Evolutionary conservation across 208 protist genomes (phyloP).

Genomic region (Trypanosoma vivax): DNA sequence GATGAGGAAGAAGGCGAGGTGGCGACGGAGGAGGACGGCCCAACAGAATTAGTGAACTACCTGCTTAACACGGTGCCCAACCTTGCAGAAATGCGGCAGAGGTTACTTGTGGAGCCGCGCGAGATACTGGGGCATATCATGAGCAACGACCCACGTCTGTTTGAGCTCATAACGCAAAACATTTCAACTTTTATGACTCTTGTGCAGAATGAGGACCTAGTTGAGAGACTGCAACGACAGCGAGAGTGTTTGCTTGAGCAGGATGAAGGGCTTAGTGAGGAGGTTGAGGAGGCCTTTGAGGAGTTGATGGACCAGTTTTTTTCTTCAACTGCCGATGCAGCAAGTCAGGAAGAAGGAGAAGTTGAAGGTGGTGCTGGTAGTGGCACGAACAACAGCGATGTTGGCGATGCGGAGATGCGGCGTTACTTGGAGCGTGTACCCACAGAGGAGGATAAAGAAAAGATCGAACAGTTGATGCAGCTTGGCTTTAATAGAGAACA

Average conservation of each 20-base stretch:
- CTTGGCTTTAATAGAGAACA: conserved; percentile 80
- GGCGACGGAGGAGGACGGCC: conserved; percentile 10
- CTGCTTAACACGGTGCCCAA: conserved; percentile 57
- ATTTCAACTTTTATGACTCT: conserved; percentile 70
- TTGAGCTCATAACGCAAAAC: conserved; percentile 73
- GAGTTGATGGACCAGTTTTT: conserved; percentile 19
- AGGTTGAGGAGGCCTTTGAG: conserved; percentile 23
- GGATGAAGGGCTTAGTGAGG: conserved; percentile 31
- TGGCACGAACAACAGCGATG: not conserved
- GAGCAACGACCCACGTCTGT: conserved; percentile 57
- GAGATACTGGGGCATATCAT: conserved; percentile 68
- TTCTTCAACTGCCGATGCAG: not conserved
- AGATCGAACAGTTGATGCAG: conserved; percentile 77
- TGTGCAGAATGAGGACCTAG: conserved; percentile 67
- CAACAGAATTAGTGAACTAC: conserved; percentile 40
- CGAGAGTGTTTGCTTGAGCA: conserved; percentile 1
- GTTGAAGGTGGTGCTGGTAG: not conserved
- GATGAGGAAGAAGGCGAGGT: conserved; percentile 22
- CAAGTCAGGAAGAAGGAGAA: not conserved
- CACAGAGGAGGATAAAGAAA: conserved; percentile 69
- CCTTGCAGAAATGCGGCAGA: conserved; percentile 65
- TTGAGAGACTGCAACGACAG: conserved; percentile 24
- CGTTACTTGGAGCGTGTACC: conserved; percentile 52
- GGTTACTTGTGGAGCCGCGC: conserved; percentile 66
- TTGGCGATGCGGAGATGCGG: conserved; percentile 7